Base-by-base conservation (phyloP, 805 yeast species). In the Diddensiella caesifluorescens region DNA sequence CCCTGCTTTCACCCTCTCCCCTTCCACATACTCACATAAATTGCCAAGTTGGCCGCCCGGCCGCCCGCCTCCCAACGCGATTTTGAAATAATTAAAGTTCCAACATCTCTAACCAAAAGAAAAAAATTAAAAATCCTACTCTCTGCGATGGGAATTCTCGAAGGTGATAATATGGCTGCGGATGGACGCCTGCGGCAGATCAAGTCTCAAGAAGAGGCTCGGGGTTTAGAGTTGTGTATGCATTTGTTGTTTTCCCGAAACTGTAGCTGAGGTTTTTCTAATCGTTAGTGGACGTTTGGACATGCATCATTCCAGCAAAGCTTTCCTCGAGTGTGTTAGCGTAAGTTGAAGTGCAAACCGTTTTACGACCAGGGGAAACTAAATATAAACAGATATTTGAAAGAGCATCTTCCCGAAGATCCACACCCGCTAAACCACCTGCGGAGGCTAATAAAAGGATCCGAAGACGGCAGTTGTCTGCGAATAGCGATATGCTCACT, bases 401-500 rank as follows among this genome's bases (percentile, higher is more conserved):
- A 58, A 40, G 46, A 45, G n/a, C 38, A 44, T 2, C 47, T 61
- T 4, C 68, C 68, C 3, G 51, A 47, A 22, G 68, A 61, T 9
- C 55, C 57, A 1, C 49, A 46, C 29, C 50, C 56, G 6, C 49
- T 66, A 19, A 54, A 50, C 18, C 71, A 66, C 44, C 45, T 66
- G 29, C 53, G 65, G 20, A 51, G 70, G 20, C 48, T 63, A 6
- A 62, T 62, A 22, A 60, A 55, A 26, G 48, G 48, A 27, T 35
- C 26, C 4, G 41, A 13, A 13, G 15, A 19, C 33, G 42, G 18
- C 12, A 30, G 36, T 37, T 32, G 25, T 5, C 58, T 77, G 3
- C 47, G 60, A 19, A 68, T 74, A n/a, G 61, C 75, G 1, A 36
- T 78, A 13, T 77, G 83, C 52, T 68, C 79, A 12, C 53, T 56